Evolutionary conservation across 345 rosid genomes (phyloP).

Genomic region (Corchorus capsularis): DNA sequence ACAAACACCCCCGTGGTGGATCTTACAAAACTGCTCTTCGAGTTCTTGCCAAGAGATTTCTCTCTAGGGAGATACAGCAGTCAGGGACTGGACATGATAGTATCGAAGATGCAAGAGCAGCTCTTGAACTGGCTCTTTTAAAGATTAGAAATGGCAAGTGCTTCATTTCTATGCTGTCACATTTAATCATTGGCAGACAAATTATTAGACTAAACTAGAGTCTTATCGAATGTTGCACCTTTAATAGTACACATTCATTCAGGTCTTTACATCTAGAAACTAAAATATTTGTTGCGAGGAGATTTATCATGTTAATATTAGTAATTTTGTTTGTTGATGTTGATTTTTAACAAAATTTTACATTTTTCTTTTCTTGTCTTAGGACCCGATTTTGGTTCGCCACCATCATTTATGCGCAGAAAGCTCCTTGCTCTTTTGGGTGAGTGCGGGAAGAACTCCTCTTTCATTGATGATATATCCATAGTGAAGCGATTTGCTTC

Average conservation of each 20-base stretch:
- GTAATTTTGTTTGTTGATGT: constrained; percentile 8
- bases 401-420: constrained; percentile 61
- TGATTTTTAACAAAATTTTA: constrained; percentile 13
- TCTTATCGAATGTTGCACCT: background rate
- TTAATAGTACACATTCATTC: background rate
- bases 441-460: constrained; percentile 73
- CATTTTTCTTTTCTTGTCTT: constrained; percentile 22
- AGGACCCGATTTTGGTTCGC: constrained; percentile 96
- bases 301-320: background rate
- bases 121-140: constrained; percentile 84
- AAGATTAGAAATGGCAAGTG: constrained; percentile 79
- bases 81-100: constrained; percentile 89
- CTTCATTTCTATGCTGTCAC: background rate
- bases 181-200: background rate
- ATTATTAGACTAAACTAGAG: background rate
- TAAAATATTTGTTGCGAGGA: background rate
- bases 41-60: constrained; percentile 77
- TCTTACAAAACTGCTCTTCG: constrained; percentile 85
- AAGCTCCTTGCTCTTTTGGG: constrained; percentile 68
- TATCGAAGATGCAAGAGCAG: constrained; percentile 85
- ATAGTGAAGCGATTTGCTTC: constrained; percentile 73
- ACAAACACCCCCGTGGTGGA: constrained; percentile 78
- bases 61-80: constrained; percentile 78
- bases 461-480: constrained; percentile 67
- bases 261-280: background rate